These are phyloP conservation scores for Cruciata laevipes DNA, from an alignment of 257 asterid genomes.

Conservation along the genomic window DNA sequence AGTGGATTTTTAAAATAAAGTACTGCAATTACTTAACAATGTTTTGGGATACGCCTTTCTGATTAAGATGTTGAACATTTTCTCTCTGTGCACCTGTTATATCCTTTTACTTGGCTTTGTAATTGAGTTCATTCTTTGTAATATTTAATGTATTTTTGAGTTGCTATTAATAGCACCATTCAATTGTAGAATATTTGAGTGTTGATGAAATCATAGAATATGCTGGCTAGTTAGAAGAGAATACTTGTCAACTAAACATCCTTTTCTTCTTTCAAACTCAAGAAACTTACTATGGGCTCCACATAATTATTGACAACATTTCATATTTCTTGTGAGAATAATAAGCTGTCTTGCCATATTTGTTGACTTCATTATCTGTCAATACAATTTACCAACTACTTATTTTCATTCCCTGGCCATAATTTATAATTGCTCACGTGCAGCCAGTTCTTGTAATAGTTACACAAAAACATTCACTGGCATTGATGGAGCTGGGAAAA, in stretches of 20 bases:
- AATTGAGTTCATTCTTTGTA: not conserved
- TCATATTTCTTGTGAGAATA: not conserved
- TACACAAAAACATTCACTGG: conserved; percentile 86
- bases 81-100: not conserved
- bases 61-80: not conserved
- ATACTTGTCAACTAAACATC: conserved; percentile 4
- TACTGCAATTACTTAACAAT: not conserved
- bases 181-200: not conserved
- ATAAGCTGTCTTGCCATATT: not conserved
- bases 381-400: not conserved
- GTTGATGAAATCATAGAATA: not conserved
- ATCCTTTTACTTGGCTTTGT: not conserved
- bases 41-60: not conserved
- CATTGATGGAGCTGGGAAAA: conserved; percentile 79
- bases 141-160: not conserved
- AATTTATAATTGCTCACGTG: conserved; percentile 11
- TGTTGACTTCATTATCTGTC: not conserved
- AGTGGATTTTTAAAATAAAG: not conserved
- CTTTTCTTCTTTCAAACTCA: not conserved
- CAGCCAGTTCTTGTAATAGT: conserved; percentile 86
- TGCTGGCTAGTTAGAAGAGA: not conserved
- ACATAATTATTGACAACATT: not conserved
- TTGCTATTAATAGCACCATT: not conserved
- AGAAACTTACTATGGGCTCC: not conserved
- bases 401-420: not conserved